Conservation (phyloP, 2,329 filamentous ascomycete genomes). For the Pestalotiopsis sp. region DNA sequence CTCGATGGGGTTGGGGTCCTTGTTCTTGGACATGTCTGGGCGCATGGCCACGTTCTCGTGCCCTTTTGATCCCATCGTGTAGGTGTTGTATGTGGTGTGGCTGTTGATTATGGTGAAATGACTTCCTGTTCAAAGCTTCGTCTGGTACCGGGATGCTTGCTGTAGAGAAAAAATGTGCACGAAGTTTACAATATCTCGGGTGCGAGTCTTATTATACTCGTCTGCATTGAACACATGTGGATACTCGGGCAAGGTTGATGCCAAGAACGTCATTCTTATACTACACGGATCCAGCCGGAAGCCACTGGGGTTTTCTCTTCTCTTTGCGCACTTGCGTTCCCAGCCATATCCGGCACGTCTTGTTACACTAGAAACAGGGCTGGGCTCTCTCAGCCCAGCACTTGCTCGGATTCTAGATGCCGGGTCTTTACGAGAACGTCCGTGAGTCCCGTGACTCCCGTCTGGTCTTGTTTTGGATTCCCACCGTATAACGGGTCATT, state of each 20-base stretch:
- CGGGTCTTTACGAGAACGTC: not conserved
- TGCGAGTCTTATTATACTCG: not conserved
- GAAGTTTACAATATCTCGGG: not conserved
- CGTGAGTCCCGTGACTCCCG: not conserved
- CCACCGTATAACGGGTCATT: not conserved
- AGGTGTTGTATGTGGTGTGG: no score
- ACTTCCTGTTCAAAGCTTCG: not conserved
- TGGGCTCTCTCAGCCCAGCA: not conserved
- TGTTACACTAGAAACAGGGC: not conserved
- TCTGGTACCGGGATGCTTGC: no score
- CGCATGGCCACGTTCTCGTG: not conserved
- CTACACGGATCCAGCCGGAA: not conserved
- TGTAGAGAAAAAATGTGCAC: not conserved
- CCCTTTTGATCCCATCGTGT: not conserved
- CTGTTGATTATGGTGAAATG: not conserved
- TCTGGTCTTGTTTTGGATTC: not conserved
- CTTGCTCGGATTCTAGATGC: not conserved
- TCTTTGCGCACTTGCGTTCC: not conserved
- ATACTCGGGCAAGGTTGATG: not conserved
- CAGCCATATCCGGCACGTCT: no score
- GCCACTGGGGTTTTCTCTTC: not conserved
- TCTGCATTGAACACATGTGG: not conserved
- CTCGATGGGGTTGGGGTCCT: slow-evolving; percentile 21
- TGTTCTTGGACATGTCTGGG: slow-evolving; percentile 9
- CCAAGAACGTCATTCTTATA: slow-evolving; percentile 9